A percentile compares a stretch with the other conserved stretches of the same genome.
These are phyloP conservation scores for Starmerella sp. DNA, from an alignment of 805 yeast species.

Conservation along the genomic window DNA sequence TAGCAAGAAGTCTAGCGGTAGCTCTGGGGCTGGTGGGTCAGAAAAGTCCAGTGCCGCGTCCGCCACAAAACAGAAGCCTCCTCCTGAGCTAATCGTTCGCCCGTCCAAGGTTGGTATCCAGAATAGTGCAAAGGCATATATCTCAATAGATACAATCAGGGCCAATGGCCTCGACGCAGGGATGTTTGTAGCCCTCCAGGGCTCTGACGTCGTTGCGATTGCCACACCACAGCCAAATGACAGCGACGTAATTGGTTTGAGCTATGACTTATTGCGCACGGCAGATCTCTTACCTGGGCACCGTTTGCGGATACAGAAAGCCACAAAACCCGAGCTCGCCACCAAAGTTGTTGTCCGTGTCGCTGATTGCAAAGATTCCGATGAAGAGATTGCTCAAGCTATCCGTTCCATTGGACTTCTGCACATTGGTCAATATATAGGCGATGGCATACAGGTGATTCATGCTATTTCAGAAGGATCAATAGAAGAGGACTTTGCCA, in stretches of 20 bases:
- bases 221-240: conserved; percentile 26
- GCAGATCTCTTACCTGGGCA: conserved; percentile 42
- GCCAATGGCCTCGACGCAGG: conserved; percentile 25
- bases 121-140: conserved; percentile 22
- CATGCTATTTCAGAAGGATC: conserved; percentile 39
- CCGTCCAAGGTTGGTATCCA: conserved; percentile 18
- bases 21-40: conserved; percentile 2
- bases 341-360: conserved; percentile 28
- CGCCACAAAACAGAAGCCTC: neutral
- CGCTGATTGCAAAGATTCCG: conserved; percentile 21
- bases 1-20: conserved; percentile 8
- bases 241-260: conserved; percentile 23
- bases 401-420: conserved; percentile 20
- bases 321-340: conserved; percentile 41
- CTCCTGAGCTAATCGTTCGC: conserved; percentile 22
- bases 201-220: conserved; percentile 20
- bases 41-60: neutral
- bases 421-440: conserved; percentile 32
- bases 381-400: conserved; percentile 22
- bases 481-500: conserved; percentile 33
- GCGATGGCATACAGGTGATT: conserved; percentile 41
- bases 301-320: conserved; percentile 38
- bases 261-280: conserved; percentile 31
- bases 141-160: conserved; percentile 23
- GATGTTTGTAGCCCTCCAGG: conserved; percentile 17